These are phyloP conservation scores for Calocera viscosa DNA, from an alignment of 768 basidiomycete genomes.

Conservation along the genomic window DNA sequence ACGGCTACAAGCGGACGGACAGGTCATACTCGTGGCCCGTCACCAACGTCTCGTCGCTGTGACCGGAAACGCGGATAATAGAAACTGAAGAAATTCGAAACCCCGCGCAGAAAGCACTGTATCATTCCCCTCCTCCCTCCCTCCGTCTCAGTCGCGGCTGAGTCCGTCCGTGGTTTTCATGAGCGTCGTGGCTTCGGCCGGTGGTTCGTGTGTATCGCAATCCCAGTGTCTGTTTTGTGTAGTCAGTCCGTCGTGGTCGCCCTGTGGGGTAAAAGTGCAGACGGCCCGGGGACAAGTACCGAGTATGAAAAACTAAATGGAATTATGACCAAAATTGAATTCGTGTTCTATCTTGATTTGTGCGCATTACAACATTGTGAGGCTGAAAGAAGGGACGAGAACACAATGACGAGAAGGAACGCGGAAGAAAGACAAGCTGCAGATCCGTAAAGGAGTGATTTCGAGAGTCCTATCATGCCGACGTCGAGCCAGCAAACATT, in stretches of 20 bases:
- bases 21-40: slow-evolving; percentile 66
- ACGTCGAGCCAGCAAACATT: background rate
- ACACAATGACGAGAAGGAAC: too few species aligned
- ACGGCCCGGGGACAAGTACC: background rate
- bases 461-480: background rate
- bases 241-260: background rate
- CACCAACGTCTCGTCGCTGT: slow-evolving; percentile 51
- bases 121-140: slow-evolving; percentile 2
- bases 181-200: background rate
- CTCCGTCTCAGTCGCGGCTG: background rate
- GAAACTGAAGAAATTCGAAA: background rate
- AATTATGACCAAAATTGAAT: background rate
- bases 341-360: background rate
- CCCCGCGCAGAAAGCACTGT: background rate
- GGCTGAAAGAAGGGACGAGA: background rate
- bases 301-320: background rate
- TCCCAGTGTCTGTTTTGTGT: background rate
- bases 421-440: too few species aligned
- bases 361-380: background rate
- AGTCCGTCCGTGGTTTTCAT: background rate
- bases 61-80: slow-evolving; percentile 16
- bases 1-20: slow-evolving; percentile 59
- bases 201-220: background rate
- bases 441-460: too few species aligned
- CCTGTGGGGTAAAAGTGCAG: background rate